These are phyloP conservation scores for Martensiomyces pterosporus DNA, from an alignment of 192 early-diverging fungal species.

Conservation along the genomic window DNA sequence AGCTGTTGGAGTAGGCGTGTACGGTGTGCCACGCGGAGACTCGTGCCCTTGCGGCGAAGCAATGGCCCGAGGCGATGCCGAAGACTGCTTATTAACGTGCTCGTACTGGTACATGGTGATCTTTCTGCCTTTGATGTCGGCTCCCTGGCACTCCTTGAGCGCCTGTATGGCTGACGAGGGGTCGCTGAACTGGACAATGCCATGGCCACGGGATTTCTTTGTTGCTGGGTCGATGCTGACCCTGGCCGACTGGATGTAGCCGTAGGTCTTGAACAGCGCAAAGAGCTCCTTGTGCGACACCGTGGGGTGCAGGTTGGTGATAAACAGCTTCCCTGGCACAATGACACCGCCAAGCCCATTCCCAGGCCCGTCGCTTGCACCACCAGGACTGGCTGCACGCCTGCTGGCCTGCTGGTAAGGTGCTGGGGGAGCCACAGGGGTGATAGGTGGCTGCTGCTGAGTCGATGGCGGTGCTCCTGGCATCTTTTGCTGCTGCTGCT, in stretches of 20 bases:
- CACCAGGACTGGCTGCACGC: slow-evolving; percentile 7
- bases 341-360: slow-evolving; percentile 42
- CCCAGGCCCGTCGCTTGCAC: slow-evolving; percentile 14
- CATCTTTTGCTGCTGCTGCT: slow-evolving; percentile 1
- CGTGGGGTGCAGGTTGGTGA: slow-evolving; percentile 48
- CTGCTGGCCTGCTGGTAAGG: background rate
- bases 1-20: too few relatives aligned
- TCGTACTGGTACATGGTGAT: slow-evolving; percentile 51
- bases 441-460: background rate
- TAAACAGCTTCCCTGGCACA: slow-evolving; percentile 51
- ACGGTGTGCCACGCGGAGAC: slow-evolving; percentile 4
- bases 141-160: slow-evolving; percentile 41
- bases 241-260: slow-evolving; percentile 50
- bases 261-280: slow-evolving; percentile 53
- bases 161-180: slow-evolving; percentile 42
- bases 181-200: slow-evolving; percentile 49
- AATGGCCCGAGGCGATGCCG: too few relatives aligned
- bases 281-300: slow-evolving; percentile 55
- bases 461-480: too few relatives aligned
- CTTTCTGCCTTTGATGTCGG: slow-evolving; percentile 50
- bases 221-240: slow-evolving; percentile 47
- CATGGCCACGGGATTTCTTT: slow-evolving; percentile 47
- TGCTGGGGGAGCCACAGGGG: background rate
- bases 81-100: slow-evolving; percentile 39
- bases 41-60: background rate